These are phyloP conservation scores for Penicillium sp. DNA, from an alignment of 2,329 filamentous ascomycete species.

Conservation along the genomic window DNA sequence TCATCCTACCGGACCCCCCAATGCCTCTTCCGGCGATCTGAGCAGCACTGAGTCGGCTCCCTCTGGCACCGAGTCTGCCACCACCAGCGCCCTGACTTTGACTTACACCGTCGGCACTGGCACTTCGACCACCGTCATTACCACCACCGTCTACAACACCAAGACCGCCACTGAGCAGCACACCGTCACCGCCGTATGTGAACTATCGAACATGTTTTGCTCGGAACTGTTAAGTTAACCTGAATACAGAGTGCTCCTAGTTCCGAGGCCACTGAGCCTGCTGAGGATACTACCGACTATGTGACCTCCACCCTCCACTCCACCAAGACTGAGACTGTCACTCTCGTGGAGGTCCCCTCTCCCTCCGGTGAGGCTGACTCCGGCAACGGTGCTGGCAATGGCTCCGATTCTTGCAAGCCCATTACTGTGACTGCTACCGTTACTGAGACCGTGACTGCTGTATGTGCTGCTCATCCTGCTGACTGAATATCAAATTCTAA, in stretches of 20 bases:
- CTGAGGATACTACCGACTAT: slow-evolving; percentile 4
- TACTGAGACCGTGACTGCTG: slow-evolving; percentile 38
- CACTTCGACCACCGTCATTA: slow-evolving; percentile 36
- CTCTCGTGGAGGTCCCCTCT: slow-evolving; percentile 23
- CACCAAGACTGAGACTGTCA: slow-evolving; percentile 34
- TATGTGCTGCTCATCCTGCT: slow-evolving; percentile 21
- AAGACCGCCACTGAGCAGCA: slow-evolving; percentile 31
- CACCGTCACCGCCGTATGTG: slow-evolving; percentile 31
- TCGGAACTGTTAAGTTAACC: neutral
- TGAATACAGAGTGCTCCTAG: slow-evolving; percentile 9
- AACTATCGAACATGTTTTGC: neutral
- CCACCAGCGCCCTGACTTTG: slow-evolving; percentile 31
- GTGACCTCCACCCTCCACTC: slow-evolving; percentile 30
- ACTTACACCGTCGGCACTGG: slow-evolving; percentile 44
- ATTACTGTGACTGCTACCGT: slow-evolving; percentile 36
- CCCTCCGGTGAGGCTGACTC: slow-evolving; percentile 13
- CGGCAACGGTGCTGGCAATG: slow-evolving; percentile 2
- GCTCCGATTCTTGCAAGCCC: slow-evolving; percentile 15
- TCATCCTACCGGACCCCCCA: slow-evolving; percentile 8
- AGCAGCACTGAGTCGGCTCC: slow-evolving; percentile 15
- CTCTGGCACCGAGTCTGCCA: slow-evolving; percentile 24
- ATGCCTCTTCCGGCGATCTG: slow-evolving; percentile 3
- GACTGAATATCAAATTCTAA: neutral
- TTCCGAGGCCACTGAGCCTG: slow-evolving; percentile 11
- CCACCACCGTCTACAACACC: slow-evolving; percentile 40